These are phyloP conservation scores for Colletotrichum higginsianum DNA, from an alignment of 2,329 filamentous ascomycete species.

Conservation along the genomic window DNA sequence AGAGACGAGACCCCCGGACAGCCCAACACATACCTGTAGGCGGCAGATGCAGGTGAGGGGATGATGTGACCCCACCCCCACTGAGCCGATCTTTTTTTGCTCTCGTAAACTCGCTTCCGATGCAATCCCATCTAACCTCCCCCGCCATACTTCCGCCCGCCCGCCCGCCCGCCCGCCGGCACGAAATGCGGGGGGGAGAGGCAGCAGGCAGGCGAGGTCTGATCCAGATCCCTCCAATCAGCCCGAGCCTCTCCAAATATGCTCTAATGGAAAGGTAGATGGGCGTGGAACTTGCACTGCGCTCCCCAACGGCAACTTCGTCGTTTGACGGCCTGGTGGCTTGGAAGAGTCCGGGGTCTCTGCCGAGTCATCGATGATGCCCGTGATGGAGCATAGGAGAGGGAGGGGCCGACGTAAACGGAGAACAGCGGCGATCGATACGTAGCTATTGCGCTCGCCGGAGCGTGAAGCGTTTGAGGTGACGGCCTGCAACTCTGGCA, in stretches of 20 bases:
- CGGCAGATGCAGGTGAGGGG: background rate
- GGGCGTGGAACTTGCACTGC: background rate
- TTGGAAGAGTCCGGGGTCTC: background rate
- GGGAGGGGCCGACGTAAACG: constrained; percentile 32
- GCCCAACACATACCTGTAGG: background rate
- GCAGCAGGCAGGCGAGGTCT: background rate
- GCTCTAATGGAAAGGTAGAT: constrained; percentile 18
- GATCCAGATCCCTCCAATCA: background rate
- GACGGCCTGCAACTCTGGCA: constrained; percentile 6
- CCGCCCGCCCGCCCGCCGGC: no score
- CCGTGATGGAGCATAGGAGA: constrained; percentile 2
- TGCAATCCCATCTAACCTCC: background rate
- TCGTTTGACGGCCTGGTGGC: background rate
- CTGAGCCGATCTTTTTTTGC: constrained; percentile 24
- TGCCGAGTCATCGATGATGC: background rate
- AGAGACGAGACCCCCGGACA: background rate
- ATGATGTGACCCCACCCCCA: constrained; percentile 27
- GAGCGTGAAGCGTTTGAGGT: constrained; percentile 33
- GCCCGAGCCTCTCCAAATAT: background rate
- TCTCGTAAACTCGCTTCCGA: background rate
- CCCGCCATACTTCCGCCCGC: background rate
- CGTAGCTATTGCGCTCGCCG: constrained; percentile 12
- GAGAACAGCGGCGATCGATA: constrained; percentile 16
- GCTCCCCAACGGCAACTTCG: background rate
- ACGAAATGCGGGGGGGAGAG: background rate